Base-by-base conservation (phyloP, 164 flowering plant genomes). In the Aristolochia fimbriata region DNA sequence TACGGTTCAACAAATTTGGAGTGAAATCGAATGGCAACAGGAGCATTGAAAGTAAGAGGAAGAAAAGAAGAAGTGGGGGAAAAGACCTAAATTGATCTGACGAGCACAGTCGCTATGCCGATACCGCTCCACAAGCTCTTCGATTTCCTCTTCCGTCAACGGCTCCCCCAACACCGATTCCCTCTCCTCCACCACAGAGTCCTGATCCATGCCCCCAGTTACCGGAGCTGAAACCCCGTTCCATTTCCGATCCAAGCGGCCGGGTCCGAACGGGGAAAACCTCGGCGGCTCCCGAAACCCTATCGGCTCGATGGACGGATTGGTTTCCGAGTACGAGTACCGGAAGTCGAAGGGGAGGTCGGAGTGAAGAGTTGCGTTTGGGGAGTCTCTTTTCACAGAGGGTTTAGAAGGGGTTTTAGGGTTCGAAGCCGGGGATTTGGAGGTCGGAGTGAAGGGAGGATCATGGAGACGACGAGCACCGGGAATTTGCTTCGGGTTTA, bases 261-360 rank as follows among this genome's bases (percentile, higher is more conserved):
- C 96, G 4, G 94, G 94, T 4, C 97, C 96, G 49, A 91, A 91
- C 0, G 97, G 97, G 8, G 96, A 88, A 67, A 84, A 88, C 71
- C 76, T 72, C 2, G 86, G 83, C 8, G 91, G 81, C 62, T 91
- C 97, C 1, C 96, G 87, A 53, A 72, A 91, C 30, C 84, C 85
- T 30, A 91, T 91, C 12, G 96, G 97, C 55, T 80, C 33, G 37
- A 81, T 66, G 0, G 68, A 66, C 0, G 85, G 83, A 67, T 83
- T 71, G 25, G 75, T 69, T 70, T 88, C 97, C 7, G 96, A 82
- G 70, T 91, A 91, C 0, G 97, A 86, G 76, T 85, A 80, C 49
- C 76, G 73, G 73, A 91, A 91, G 69, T 91, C 92, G 55, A 91
- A 89, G 22, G 95, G 95, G 21, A 91, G 84, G 51, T 80, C 79